Conservation (phyloP, 257 asterid genomes). For the Nicotiana attenuata region DNA sequence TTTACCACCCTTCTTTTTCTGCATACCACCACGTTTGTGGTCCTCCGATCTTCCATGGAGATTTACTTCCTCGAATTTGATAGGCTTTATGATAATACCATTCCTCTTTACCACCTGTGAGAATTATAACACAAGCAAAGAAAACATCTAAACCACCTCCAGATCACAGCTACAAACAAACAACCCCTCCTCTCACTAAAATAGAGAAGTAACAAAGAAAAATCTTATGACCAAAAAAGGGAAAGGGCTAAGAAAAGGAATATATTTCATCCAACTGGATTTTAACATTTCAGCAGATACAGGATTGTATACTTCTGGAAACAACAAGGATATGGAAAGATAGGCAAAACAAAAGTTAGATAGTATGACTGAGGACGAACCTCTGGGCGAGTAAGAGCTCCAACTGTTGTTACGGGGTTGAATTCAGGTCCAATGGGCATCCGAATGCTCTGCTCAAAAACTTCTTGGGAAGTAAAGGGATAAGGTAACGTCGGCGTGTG, state of each 20-base stretch:
- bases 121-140: neutral
- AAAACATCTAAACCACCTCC: neutral
- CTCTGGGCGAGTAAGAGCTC: conserved; percentile 91
- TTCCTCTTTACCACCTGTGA: conserved; percentile 76
- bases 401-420: conserved; percentile 62
- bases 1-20: conserved; percentile 36
- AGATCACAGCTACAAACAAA: neutral
- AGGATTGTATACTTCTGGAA: neutral
- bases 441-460: conserved; percentile 76
- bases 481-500: conserved; percentile 78
- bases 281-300: neutral
- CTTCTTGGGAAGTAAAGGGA: conserved; percentile 78
- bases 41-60: conserved; percentile 42
- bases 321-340: neutral
- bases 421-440: conserved; percentile 95
- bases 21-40: conserved; percentile 15
- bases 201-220: neutral
- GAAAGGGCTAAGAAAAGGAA: neutral
- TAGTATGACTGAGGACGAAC: conserved; percentile 27
- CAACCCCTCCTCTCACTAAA: neutral
- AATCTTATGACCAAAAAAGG: neutral
- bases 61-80: conserved; percentile 51
- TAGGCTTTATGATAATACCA: conserved; percentile 74
- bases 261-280: neutral
- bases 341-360: neutral